Percentiles rank a stretch among this genome's conserved stretches.
Conservation (phyloP, 352 stramenopile species). For the Pseudoperonospora humuli region DNA sequence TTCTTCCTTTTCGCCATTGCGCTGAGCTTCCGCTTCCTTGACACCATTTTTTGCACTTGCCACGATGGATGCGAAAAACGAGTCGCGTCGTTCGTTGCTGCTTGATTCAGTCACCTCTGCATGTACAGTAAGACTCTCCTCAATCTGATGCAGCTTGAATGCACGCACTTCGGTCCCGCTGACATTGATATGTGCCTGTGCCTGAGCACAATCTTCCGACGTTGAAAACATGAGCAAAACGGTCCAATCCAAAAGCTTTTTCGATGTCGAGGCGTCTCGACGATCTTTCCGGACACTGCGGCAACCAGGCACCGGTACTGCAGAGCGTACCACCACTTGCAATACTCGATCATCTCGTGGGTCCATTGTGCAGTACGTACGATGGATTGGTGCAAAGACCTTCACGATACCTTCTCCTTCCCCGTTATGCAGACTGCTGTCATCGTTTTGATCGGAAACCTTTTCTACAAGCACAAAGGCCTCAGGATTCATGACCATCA, state of each 20-base stretch:
- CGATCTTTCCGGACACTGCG: slow-evolving; percentile 44
- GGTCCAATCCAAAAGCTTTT: slow-evolving; percentile 37
- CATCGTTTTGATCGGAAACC: slow-evolving; percentile 19
- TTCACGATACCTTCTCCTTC: slow-evolving; percentile 40
- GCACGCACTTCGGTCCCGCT: slow-evolving; percentile 67
- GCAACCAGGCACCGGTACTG: slow-evolving; percentile 44
- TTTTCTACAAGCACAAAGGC: slow-evolving; percentile 61
- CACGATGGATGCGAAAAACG: slow-evolving; percentile 18
- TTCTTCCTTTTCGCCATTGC: slow-evolving; percentile 3
- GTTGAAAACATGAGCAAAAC: slow-evolving; percentile 58
- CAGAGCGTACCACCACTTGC: slow-evolving; percentile 57
- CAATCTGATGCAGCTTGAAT: slow-evolving; percentile 73
- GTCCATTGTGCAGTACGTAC: slow-evolving; percentile 61
- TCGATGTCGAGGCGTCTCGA: slow-evolving; percentile 15
- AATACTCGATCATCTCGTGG: slow-evolving; percentile 64
- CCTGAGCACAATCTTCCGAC: slow-evolving; percentile 51
- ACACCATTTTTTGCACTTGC: slow-evolving; percentile 5
- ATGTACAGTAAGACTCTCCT: slow-evolving; percentile 56
- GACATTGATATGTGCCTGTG: slow-evolving; percentile 63
- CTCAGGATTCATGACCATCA: slow-evolving; percentile 72
- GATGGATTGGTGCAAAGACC: slow-evolving; percentile 64
- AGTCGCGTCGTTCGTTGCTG: slow-evolving; percentile 17
- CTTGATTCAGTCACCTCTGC: slow-evolving; percentile 49
- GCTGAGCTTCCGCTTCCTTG: slow-evolving; percentile 2
- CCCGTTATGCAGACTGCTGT: slow-evolving; percentile 13